Percentiles rank a stretch among this genome's conserved stretches.
Evolutionary conservation across 371 early-diverging fungal genomes (phyloP).

Genomic region (Apophysomyces ossiformis): DNA sequence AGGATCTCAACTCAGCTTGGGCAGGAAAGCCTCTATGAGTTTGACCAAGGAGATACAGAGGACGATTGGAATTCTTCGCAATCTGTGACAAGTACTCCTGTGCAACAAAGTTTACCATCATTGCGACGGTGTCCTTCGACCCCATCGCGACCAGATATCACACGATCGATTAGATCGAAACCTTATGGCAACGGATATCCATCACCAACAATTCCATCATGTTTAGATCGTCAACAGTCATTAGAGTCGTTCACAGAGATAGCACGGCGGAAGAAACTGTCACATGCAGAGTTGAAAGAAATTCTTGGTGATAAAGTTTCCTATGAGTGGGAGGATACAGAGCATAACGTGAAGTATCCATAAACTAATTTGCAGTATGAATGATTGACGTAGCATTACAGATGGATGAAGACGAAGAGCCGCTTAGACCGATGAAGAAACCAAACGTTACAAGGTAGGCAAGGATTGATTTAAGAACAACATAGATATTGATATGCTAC

Average conservation of each 20-base stretch:
- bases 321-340: neutral
- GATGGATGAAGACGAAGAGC: neutral
- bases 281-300: neutral
- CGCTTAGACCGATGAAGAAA: neutral
- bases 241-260: neutral
- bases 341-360: neutral
- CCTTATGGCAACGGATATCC: constrained; percentile 1
- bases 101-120: neutral
- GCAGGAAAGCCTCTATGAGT: neutral
- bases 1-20: constrained; percentile 1
- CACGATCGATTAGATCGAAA: neutral
- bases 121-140: constrained; percentile 5
- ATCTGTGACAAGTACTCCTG: neutral
- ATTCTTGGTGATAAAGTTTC: constrained; percentile 9
- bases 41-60: neutral
- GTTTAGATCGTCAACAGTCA: neutral
- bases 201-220: neutral
- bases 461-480: neutral
- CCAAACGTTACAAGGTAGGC: neutral
- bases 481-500: neutral
- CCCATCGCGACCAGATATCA: neutral
- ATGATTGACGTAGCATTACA: neutral
- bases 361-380: neutral
- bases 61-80: neutral
- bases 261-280: neutral